Evolutionary conservation across 2,329 filamentous ascomycete genomes (phyloP), one percentile per base, ranked within the genome.

Genomic region (Paecilomyces variotii): DNA sequence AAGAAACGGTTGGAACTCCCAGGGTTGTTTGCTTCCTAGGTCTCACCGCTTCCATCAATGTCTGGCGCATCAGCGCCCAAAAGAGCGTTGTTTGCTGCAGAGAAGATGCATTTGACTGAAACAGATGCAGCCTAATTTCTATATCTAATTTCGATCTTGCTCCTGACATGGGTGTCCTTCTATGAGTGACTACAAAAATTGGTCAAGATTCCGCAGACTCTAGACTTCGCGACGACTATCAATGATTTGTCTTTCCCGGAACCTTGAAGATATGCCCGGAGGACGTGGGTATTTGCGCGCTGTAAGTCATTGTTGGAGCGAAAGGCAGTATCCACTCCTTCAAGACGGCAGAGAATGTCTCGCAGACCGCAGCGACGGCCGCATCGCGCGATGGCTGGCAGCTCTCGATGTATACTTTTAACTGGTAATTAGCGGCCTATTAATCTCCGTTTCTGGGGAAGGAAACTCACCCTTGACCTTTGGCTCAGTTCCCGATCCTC

Each of bases 401-500:
- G 61, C 74, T 74, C 63, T 77, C 75, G 50, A 77, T 76, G 58
- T 77, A 77, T 57, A 75, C 75, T 76, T 59, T 10, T 10, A 39
- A 6, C 3, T 52, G 9, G 30, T 1, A 24, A 27, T 61, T n/a
- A 62, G 19, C 6, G 59, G 32, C 25, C 9, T 9, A 25, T 54
- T 57, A 61, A 63, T 45, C 27, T 9, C 2, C n/a, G 34, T 6
- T n/a, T 49, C n/a, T 12, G 7, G 25, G 3, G 3, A 55, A 7
- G 39, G n/a, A 52, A 58, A 68, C 75, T 67, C 68, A 80, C 78
- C 70, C 66, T 87, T 87, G 61, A 87, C 85, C 75, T 87, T 87
- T 0, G 85, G 85, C 69, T 87, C 85, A 1, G 85, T 87, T 1
- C 84, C 84, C 1, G 83, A 86, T 0, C 80, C 83, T 63, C 84